Percentiles rank a stretch among this genome's conserved stretches.
phyloP scores from a whole-genome alignment of 768 basidiomycete species.

The Amanita polypyramis region DNA sequence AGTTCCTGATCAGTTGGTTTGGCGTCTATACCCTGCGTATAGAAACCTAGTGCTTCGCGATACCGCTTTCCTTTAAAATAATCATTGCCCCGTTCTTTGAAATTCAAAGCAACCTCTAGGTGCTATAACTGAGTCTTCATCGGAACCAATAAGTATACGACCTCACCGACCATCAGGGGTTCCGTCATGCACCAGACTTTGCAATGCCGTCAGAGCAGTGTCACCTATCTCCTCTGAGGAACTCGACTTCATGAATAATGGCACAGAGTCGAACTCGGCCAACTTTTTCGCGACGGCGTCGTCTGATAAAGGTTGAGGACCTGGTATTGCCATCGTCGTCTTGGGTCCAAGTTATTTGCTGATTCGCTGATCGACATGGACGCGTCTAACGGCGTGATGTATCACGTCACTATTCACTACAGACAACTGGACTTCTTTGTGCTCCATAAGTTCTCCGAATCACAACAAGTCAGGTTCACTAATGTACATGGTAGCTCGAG shows the following conservation, averaged over 20 bases:
- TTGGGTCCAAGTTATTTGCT: no score
- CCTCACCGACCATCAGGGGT: conserved; percentile 83
- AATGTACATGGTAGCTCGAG: no score
- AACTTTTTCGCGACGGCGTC: conserved; percentile 28
- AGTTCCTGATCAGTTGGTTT: conserved; percentile 55
- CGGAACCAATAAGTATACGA: neutral
- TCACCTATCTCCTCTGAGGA: conserved; percentile 63
- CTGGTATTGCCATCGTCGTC: conserved; percentile 10
- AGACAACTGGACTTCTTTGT: no score
- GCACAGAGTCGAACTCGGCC: conserved; percentile 49
- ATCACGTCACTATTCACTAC: no score
- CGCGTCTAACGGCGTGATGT: conserved; percentile 67
- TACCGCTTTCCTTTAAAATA: conserved; percentile 82
- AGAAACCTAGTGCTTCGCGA: conserved; percentile 83
- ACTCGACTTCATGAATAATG: conserved; percentile 88
- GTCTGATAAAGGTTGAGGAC: conserved; percentile 25
- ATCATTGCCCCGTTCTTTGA: conserved; percentile 94
- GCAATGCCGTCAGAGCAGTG: conserved; percentile 66
- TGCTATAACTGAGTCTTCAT: neutral
- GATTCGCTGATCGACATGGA: no score
- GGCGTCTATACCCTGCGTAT: conserved; percentile 82
- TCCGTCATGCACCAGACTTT: conserved; percentile 80
- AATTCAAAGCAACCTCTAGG: conserved; percentile 80
- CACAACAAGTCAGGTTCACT: no score
- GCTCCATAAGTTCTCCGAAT: no score